Evolutionary conservation across 2,329 filamentous ascomycete species (phyloP).

Genomic region (Phialemoniopsis sp.): DNA sequence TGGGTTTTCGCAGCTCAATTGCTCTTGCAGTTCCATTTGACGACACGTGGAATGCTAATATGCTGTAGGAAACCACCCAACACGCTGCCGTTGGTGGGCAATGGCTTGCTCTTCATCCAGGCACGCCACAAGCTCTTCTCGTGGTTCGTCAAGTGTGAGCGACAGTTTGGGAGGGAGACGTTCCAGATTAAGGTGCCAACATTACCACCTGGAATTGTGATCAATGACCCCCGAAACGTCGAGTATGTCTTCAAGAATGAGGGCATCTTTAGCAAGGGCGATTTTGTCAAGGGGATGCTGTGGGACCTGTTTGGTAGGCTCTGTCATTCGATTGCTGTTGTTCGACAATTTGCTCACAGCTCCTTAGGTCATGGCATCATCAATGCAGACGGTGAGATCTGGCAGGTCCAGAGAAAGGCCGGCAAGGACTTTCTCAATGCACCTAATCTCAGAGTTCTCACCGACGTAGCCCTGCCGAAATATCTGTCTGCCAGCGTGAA

Average conservation of each 20-base stretch:
- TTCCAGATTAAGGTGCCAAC: constrained; percentile 60
- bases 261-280: constrained; percentile 55
- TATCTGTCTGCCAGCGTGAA: constrained; percentile 41
- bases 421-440: constrained; percentile 55
- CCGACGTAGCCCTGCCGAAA: constrained; percentile 51
- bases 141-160: constrained; percentile 59
- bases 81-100: constrained; percentile 52
- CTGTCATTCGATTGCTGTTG: neutral
- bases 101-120: constrained; percentile 58
- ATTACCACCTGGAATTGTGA: constrained; percentile 57
- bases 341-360: neutral
- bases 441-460: constrained; percentile 52
- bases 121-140: constrained; percentile 55
- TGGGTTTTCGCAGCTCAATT: no score
- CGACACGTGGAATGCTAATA: no score
- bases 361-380: constrained; percentile 57
- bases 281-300: constrained; percentile 55
- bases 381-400: constrained; percentile 60
- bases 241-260: constrained; percentile 61
- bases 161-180: constrained; percentile 53
- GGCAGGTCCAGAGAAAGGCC: constrained; percentile 59
- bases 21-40: no score
- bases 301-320: constrained; percentile 56
- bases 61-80: constrained; percentile 35
- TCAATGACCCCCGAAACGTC: constrained; percentile 57